Evolutionary conservation across 2,329 filamentous ascomycete species (phyloP).

Genomic region (Fusarium azukiicola): DNA sequence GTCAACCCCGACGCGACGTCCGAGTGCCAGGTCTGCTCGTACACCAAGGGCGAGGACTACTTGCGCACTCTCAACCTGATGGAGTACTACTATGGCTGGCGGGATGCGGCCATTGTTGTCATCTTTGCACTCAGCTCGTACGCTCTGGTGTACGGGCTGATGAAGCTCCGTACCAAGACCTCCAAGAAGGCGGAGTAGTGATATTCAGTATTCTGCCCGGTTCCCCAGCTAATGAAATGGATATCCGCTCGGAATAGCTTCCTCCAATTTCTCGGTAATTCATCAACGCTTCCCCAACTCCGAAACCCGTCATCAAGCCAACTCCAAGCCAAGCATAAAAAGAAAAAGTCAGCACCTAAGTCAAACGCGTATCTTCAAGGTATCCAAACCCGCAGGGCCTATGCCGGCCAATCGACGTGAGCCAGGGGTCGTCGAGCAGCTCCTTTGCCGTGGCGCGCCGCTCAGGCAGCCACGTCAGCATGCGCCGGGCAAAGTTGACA

Average conservation of each 20-base stretch:
- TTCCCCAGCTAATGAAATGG: not conserved
- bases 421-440: slow-evolving; percentile 57
- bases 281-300: slow-evolving; percentile 10
- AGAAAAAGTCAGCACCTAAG: not conserved
- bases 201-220: not conserved
- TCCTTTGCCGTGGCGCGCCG: slow-evolving; percentile 55
- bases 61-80: slow-evolving; percentile 78
- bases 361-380: slow-evolving; percentile 43
- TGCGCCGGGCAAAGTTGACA: slow-evolving; percentile 55
- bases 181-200: slow-evolving; percentile 69
- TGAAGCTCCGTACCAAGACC: slow-evolving; percentile 72
- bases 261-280: not conserved
- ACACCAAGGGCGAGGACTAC: slow-evolving; percentile 78
- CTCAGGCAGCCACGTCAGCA: slow-evolving; percentile 57
- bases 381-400: slow-evolving; percentile 41
- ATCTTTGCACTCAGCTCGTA: slow-evolving; percentile 78
- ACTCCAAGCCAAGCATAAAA: not conserved
- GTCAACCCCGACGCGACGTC: slow-evolving; percentile 78
- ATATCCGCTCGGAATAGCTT: slow-evolving; percentile 6
- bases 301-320: not conserved
- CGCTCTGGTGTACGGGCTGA: slow-evolving; percentile 66
- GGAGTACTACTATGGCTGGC: slow-evolving; percentile 83
- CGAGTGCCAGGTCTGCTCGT: slow-evolving; percentile 81
- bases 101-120: slow-evolving; percentile 80
- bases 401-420: slow-evolving; percentile 38